Percentiles rank a stretch among this genome's conserved stretches.
These are phyloP conservation scores for Syncephalastrum sp. DNA, from an alignment of 371 early-diverging fungal species.

Conservation along the genomic window DNA sequence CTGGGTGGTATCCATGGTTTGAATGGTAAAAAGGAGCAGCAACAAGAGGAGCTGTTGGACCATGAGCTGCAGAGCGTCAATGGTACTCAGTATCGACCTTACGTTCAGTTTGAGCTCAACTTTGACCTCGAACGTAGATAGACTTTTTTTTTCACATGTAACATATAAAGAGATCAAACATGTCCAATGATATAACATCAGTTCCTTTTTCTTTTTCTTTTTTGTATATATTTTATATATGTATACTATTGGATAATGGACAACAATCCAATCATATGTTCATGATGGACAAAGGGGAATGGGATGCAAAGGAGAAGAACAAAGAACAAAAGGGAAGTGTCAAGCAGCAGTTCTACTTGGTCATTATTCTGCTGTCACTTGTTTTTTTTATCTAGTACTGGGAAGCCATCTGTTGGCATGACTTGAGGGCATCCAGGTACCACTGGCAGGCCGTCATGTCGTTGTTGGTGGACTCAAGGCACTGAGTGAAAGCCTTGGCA, in stretches of 20 bases:
- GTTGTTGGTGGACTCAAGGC: conserved; percentile 79
- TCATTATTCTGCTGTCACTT: no score
- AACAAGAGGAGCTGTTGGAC: conserved; percentile 64
- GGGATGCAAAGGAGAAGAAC: no score
- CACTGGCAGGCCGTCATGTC: conserved; percentile 82
- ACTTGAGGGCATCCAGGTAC: conserved; percentile 86
- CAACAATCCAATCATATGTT: no score
- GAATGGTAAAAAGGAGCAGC: conserved; percentile 25
- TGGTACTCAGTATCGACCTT: conserved; percentile 87
- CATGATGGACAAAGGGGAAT: no score
- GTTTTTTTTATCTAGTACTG: conserved; percentile 29
- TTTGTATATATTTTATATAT: no score
- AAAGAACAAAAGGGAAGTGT: no score
- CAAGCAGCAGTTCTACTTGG: no score
- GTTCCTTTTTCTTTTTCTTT: no score
- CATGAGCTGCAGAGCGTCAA: conserved; percentile 76
- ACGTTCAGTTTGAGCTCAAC: conserved; percentile 77
- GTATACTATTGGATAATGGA: no score
- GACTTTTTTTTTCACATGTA: neutral
- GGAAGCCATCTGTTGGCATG: conserved; percentile 73
- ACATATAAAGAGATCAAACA: no score
- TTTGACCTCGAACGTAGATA: conserved; percentile 54
- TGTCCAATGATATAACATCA: no score
- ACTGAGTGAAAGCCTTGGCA: conserved; percentile 82
- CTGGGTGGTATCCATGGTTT: conserved; percentile 57